Evolutionary conservation across 2,329 filamentous ascomycete genomes (phyloP).

Genomic region (Gyromitra esculenta): DNA sequence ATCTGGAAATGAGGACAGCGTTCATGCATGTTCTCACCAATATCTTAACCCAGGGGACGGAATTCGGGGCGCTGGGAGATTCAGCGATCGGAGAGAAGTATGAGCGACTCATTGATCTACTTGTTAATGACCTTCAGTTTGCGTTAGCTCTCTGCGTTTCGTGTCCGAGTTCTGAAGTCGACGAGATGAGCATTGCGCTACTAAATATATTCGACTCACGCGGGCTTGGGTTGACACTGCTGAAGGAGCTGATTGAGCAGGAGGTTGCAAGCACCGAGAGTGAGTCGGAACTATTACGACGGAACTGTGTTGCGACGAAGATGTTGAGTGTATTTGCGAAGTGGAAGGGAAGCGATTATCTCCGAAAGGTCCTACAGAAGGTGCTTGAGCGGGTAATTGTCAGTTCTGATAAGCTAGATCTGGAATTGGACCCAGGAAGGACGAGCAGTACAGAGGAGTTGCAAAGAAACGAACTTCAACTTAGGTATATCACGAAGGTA

Average conservation of each 20-base stretch:
- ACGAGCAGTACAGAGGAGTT: slow-evolving; percentile 68
- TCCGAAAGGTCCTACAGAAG: slow-evolving; percentile 72
- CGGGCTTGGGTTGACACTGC: slow-evolving; percentile 70
- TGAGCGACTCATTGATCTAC: slow-evolving; percentile 70
- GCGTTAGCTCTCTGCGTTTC: slow-evolving; percentile 72
- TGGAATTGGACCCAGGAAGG: slow-evolving; percentile 73
- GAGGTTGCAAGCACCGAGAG: slow-evolving; percentile 77
- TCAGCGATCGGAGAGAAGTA: slow-evolving; percentile 75
- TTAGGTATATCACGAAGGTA: slow-evolving; percentile 74
- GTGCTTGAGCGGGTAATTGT: slow-evolving; percentile 73
- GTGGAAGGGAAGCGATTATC: slow-evolving; percentile 74
- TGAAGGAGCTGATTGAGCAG: slow-evolving; percentile 74
- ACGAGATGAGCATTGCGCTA: slow-evolving; percentile 74
- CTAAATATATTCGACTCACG: slow-evolving; percentile 76
- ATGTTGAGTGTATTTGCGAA: slow-evolving; percentile 77
- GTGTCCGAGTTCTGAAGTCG: slow-evolving; percentile 74
- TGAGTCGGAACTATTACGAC: slow-evolving; percentile 73
- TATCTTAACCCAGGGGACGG: slow-evolving; percentile 75
- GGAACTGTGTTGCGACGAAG: slow-evolving; percentile 76
- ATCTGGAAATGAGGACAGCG: slow-evolving; percentile 74
- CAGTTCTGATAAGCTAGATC: slow-evolving; percentile 73
- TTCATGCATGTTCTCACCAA: slow-evolving; percentile 77
- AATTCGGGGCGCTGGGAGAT: slow-evolving; percentile 75
- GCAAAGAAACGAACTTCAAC: slow-evolving; percentile 72
- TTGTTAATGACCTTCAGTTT: slow-evolving; percentile 71